phyloP scores from a whole-genome alignment of 768 basidiomycete species.

The Dictyophora rubrovolvata region DNA sequence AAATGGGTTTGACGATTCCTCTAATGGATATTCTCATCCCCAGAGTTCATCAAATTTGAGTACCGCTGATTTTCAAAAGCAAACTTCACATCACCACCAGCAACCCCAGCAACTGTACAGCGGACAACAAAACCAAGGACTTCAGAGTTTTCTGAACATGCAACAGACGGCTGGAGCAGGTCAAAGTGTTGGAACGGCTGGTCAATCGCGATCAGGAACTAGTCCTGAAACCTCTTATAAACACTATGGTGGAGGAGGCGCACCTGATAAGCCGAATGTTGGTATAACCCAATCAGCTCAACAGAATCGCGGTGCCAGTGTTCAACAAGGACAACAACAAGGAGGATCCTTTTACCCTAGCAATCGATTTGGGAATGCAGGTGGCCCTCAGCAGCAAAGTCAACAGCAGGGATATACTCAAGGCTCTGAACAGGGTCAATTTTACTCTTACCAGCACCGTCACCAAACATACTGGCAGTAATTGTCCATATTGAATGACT shows the following conservation, averaged over 20 bases:
- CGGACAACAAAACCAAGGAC: constrained; percentile 36
- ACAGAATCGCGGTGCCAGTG: constrained; percentile 28
- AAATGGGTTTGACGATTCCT: constrained; percentile 7
- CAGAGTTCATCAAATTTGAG: constrained; percentile 39
- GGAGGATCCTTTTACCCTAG: constrained; percentile 28
- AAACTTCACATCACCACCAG: constrained; percentile 47
- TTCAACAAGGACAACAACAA: constrained; percentile 30
- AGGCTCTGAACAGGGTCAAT: constrained; percentile 51
- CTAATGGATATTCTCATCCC: constrained; percentile 36
- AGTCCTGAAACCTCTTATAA: constrained; percentile 73
- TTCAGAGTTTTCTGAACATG: constrained; percentile 22
- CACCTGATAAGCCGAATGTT: constrained; percentile 22
- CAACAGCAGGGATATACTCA: constrained; percentile 41
- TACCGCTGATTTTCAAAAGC: constrained; percentile 39
- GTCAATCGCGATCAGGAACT: constrained; percentile 32
- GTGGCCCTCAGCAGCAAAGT: constrained; percentile 38
- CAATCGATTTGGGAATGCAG: constrained; percentile 31
- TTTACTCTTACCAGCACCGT: constrained; percentile 63
- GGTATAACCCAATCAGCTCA: constrained; percentile 32
- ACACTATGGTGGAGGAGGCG: constrained; percentile 41
- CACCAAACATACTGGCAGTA: constrained; percentile 50
- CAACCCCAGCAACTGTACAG: constrained; percentile 35
- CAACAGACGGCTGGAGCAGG: constrained; percentile 66
- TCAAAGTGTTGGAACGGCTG: constrained; percentile 35
- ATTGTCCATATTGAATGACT: background rate